Conservation (phyloP, 2,329 filamentous ascomycete species). For the Coleophoma eucalyptorum region DNA sequence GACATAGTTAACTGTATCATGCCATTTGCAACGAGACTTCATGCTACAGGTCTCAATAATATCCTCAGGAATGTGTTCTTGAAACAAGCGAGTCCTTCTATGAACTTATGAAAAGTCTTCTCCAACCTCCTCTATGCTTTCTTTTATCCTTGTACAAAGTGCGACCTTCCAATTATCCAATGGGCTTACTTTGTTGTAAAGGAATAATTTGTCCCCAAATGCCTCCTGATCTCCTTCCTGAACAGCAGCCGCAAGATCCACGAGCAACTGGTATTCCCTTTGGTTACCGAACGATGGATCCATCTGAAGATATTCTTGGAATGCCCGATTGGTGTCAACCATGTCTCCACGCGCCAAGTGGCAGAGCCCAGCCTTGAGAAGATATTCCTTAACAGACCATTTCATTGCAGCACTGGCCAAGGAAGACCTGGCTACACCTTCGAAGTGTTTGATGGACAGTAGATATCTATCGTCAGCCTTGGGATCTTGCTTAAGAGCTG, state of each 20-base stretch:
- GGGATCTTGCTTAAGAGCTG: slow-evolving; percentile 69
- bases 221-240: slow-evolving; percentile 75
- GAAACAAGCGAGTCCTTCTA: slow-evolving; percentile 9
- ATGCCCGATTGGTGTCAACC: slow-evolving; percentile 72
- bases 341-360: slow-evolving; percentile 72
- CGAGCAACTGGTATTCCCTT: slow-evolving; percentile 77
- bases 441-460: slow-evolving; percentile 77
- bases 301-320: slow-evolving; percentile 78
- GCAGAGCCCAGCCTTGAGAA: slow-evolving; percentile 91
- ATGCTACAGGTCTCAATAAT: too few species aligned
- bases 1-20: too few species aligned
- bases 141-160: slow-evolving; percentile 78
- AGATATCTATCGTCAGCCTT: slow-evolving; percentile 49
- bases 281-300: slow-evolving; percentile 74
- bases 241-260: slow-evolving; percentile 71
- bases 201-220: slow-evolving; percentile 82
- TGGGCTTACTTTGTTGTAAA: slow-evolving; percentile 89
- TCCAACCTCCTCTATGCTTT: slow-evolving; percentile 67
- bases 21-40: too few species aligned
- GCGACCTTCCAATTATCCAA: slow-evolving; percentile 97
- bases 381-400: slow-evolving; percentile 93
- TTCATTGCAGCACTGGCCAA: slow-evolving; percentile 91
- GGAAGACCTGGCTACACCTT: slow-evolving; percentile 73
- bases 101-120: slow-evolving; percentile 60
- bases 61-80: too few species aligned